phyloP scores from a whole-genome alignment of 2,329 filamentous ascomycete genomes.

The Aspergillus terreus region DNA sequence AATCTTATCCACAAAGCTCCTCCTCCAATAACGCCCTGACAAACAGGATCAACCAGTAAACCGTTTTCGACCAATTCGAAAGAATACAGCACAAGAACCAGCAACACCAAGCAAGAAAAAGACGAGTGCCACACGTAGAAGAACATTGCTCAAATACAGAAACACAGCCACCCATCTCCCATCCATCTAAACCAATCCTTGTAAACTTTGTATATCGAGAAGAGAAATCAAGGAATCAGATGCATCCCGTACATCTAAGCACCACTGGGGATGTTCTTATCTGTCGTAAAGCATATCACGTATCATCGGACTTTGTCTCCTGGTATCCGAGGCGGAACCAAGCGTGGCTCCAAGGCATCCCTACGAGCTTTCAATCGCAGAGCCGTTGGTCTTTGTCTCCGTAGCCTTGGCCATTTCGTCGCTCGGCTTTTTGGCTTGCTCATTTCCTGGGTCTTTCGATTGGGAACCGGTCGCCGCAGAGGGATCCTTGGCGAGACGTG shows the following conservation, averaged over 20 bases:
- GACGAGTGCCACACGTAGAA: neutral
- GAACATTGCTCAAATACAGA: neutral
- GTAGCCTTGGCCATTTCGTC: neutral
- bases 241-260: neutral
- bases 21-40: too few species aligned
- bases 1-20: too few species aligned
- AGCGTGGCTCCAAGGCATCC: neutral
- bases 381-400: neutral
- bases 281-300: constrained; percentile 11
- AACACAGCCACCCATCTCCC: neutral
- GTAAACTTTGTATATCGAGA: neutral
- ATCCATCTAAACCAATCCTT: neutral
- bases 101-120: neutral
- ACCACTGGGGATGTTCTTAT: neutral
- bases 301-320: neutral
- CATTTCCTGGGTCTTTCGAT: neutral
- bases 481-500: constrained; percentile 45
- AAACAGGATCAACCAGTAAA: too few species aligned
- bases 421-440: neutral
- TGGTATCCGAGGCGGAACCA: neutral
- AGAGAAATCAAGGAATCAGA: neutral
- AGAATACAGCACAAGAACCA: too few species aligned
- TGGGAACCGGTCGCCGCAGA: neutral
- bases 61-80: too few species aligned
- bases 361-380: neutral